A percentile compares a stretch with the other conserved stretches of the same genome.
These are phyloP conservation scores for Globisporangium ultimum DNA, from an alignment of 352 stramenopile genomes.

Conservation along the genomic window DNA sequence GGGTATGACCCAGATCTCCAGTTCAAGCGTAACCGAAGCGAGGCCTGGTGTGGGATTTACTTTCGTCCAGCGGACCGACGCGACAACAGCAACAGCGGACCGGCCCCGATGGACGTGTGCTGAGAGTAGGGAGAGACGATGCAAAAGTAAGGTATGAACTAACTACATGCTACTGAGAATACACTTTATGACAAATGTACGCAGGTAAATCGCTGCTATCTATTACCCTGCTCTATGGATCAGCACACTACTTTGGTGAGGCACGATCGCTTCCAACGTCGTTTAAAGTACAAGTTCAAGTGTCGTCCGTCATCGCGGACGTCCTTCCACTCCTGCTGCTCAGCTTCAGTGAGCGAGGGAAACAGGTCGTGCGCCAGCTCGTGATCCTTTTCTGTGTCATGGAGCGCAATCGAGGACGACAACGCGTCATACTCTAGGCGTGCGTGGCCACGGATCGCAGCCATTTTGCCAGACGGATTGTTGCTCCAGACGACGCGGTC, in stretches of 20 bases:
- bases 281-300: conserved; percentile 52
- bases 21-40: conserved; percentile 75
- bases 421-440: conserved; percentile 43
- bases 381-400: conserved; percentile 36
- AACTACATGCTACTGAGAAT: no score
- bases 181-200: no score
- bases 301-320: conserved; percentile 25
- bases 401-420: conserved; percentile 30
- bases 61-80: conserved; percentile 37
- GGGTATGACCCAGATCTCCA: conserved; percentile 76
- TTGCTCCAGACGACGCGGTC: conserved; percentile 46
- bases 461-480: conserved; percentile 46
- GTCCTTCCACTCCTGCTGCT: conserved; percentile 16
- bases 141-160: background rate
- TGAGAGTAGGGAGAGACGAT: conserved; percentile 15
- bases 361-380: conserved; percentile 33
- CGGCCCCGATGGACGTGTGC: conserved; percentile 53
- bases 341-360: conserved; percentile 13
- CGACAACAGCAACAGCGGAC: conserved; percentile 12
- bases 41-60: conserved; percentile 80
- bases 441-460: conserved; percentile 29
- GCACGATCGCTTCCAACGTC: conserved; percentile 24
- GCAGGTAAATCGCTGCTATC: background rate
- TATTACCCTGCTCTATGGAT: background rate
- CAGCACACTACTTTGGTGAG: conserved; percentile 4